Percentiles rank a stretch among this genome's conserved stretches.
Evolutionary conservation across 139 green algal genomes (phyloP).

Genomic region (Haematococcus lacustris): DNA sequence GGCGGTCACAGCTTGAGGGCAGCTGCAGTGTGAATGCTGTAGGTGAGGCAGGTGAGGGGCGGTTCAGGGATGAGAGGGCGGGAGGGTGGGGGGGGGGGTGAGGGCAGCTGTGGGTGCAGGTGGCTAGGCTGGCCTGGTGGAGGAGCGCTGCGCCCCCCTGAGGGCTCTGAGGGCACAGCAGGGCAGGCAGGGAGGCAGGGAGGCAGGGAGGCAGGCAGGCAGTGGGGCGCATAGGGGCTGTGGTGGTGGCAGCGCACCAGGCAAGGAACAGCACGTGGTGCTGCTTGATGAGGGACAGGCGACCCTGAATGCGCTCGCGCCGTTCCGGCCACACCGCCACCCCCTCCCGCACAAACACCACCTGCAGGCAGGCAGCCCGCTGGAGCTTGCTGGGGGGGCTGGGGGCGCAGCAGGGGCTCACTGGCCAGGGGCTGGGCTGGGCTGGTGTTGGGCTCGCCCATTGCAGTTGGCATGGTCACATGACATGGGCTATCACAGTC

Average conservation of each 20-base stretch:
- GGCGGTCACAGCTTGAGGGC: no score
- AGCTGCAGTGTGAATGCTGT: no score
- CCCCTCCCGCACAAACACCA: conserved; percentile 58
- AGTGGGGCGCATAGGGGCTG: neutral
- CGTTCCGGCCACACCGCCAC: conserved; percentile 53
- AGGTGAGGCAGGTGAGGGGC: no score
- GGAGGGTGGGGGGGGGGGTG: neutral
- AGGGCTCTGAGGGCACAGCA: no score
- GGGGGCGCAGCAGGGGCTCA: no score
- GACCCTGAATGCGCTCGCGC: conserved; percentile 48
- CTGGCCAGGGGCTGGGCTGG: no score
- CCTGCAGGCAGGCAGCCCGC: conserved; percentile 29
- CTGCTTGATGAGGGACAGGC: conserved; percentile 64
- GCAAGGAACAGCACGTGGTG: conserved; percentile 60
- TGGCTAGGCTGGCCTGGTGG: no score
- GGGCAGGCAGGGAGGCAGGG: neutral
- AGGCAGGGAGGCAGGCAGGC: neutral
- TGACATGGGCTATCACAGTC: no score
- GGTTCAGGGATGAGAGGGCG: neutral
- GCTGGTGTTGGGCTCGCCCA: no score
- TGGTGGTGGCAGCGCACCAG: conserved; percentile 29
- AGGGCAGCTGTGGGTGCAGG: neutral
- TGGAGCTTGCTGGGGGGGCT: no score
- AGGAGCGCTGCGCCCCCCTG: no score
- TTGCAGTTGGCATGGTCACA: no score